phyloP scores from a whole-genome alignment of 2,329 filamentous ascomycete genomes.

The Stylonectria norvegica region DNA sequence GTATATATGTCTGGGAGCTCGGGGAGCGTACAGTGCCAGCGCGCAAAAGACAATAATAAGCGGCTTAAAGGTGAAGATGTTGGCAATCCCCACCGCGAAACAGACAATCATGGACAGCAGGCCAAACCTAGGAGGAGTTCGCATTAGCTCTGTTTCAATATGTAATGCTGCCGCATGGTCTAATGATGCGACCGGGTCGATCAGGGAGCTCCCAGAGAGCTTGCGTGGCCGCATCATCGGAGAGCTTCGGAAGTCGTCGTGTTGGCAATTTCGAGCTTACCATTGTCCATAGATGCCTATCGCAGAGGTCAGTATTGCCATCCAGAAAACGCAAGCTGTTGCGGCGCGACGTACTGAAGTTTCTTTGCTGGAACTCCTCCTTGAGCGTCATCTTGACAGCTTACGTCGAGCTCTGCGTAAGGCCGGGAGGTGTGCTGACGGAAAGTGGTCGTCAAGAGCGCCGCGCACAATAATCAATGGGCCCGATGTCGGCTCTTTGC shows the following conservation, averaged over 20 bases:
- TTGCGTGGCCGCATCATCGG: slow-evolving; percentile 5
- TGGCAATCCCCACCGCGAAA: slow-evolving; percentile 65
- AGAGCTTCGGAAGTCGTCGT: slow-evolving; percentile 4
- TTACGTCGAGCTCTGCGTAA: slow-evolving; percentile 24
- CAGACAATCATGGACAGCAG: slow-evolving; percentile 69
- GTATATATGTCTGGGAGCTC: too few relatives aligned
- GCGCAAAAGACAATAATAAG: slow-evolving; percentile 51
- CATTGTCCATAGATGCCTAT: slow-evolving; percentile 74
- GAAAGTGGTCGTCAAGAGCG: slow-evolving; percentile 6
- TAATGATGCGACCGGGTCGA: slow-evolving; percentile 1
- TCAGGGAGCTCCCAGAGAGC: slow-evolving; percentile 9
- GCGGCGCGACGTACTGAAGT: slow-evolving; percentile 61
- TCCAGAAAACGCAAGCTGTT: slow-evolving; percentile 2
- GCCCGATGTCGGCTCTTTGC: slow-evolving; percentile 2
- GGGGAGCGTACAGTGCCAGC: slow-evolving; percentile 49
- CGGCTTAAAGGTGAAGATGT: slow-evolving; percentile 56
- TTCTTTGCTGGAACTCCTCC: slow-evolving; percentile 69
- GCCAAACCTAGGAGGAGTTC: slow-evolving; percentile 52
- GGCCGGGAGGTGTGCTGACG: slow-evolving; percentile 6
- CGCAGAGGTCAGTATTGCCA: slow-evolving; percentile 31
- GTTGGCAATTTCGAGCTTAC: slow-evolving; percentile 45
- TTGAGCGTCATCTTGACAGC: slow-evolving; percentile 62
- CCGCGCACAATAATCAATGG: slow-evolving; percentile 9
- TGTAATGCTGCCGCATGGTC: too few relatives aligned
- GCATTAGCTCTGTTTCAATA: slow-evolving; percentile 13